phyloP scores from a whole-genome alignment of 352 stramenopile species.

The Pythium coloratum region DNA sequence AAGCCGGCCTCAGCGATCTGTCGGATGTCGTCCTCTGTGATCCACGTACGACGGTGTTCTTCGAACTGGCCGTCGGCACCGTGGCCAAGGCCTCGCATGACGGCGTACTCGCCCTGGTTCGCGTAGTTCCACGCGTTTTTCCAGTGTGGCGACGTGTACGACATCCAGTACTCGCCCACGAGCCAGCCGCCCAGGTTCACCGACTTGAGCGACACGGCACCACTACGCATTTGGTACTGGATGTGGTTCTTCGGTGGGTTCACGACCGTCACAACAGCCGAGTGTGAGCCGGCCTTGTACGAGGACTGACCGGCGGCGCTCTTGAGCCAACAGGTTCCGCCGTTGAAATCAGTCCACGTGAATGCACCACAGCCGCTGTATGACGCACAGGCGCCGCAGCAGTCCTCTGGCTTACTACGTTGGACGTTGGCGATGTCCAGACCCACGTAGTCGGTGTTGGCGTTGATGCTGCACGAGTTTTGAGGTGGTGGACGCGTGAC shows the following conservation, averaged over 20 bases:
- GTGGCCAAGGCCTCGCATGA: slow-evolving; percentile 6
- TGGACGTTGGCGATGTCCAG: slow-evolving; percentile 24
- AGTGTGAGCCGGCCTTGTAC: neutral
- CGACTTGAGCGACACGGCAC: slow-evolving; percentile 26
- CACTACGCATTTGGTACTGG: slow-evolving; percentile 27
- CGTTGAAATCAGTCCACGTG: slow-evolving; percentile 21
- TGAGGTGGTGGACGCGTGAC: slow-evolving; percentile 8
- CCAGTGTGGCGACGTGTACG: slow-evolving; percentile 53
- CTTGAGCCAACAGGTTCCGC: slow-evolving; percentile 30
- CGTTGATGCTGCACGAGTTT: slow-evolving; percentile 13
- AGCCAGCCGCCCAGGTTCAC: slow-evolving; percentile 60
- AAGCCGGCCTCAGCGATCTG: slow-evolving; percentile 38
- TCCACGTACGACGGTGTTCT: slow-evolving; percentile 51
- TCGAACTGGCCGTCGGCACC: slow-evolving; percentile 34
- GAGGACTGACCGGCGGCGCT: neutral
- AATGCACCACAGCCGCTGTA: slow-evolving; percentile 20
- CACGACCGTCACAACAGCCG: slow-evolving; percentile 11
- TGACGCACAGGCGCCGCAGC: slow-evolving; percentile 13
- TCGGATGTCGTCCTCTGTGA: slow-evolving; percentile 47
- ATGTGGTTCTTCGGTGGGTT: slow-evolving; percentile 19
- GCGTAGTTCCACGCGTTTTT: slow-evolving; percentile 44
- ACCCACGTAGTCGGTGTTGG: slow-evolving; percentile 29
- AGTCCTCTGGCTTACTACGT: slow-evolving; percentile 17
- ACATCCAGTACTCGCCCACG: slow-evolving; percentile 45
- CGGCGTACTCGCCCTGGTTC: slow-evolving; percentile 20